Percentiles rank a stretch among this genome's conserved stretches.
phyloP scores from a whole-genome alignment of 345 rosid genomes.

The Sonneratia alba region DNA sequence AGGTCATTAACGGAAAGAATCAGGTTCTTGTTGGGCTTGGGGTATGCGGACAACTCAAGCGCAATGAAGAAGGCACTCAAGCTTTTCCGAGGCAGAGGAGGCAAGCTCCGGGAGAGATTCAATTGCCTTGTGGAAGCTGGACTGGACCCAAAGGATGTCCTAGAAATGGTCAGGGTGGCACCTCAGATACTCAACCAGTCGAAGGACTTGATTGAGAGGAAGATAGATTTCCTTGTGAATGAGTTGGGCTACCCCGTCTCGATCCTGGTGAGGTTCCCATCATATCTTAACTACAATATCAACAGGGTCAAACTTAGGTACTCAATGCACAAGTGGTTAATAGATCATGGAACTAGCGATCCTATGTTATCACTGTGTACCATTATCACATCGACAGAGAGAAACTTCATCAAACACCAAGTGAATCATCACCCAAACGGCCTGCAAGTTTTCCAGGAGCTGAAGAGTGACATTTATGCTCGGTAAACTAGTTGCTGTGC shows the following conservation, averaged over 20 bases:
- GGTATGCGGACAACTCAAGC: constrained; percentile 33
- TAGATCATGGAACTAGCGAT: constrained; percentile 28
- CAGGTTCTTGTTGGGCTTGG: constrained; percentile 47
- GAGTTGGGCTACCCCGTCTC: constrained; percentile 50
- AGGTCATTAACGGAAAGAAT: constrained; percentile 35
- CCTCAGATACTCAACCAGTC: constrained; percentile 58
- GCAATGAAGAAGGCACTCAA: constrained; percentile 35
- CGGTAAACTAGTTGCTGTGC: background rate
- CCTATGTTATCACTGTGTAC: constrained; percentile 35
- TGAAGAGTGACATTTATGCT: constrained; percentile 31
- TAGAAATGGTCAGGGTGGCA: constrained; percentile 37
- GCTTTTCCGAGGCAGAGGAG: constrained; percentile 52
- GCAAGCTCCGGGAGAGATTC: constrained; percentile 65
- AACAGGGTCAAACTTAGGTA: constrained; percentile 47
- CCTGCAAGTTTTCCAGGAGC: constrained; percentile 43
- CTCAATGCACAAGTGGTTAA: constrained; percentile 65
- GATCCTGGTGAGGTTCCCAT: constrained; percentile 37
- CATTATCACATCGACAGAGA: constrained; percentile 35
- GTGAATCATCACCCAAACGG: constrained; percentile 56
- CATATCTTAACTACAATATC: constrained; percentile 35
- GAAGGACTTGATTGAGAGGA: constrained; percentile 37
- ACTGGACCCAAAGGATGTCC: constrained; percentile 44
- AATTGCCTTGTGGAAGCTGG: constrained; percentile 58
- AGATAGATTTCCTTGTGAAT: constrained; percentile 41
- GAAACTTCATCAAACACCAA: constrained; percentile 22